phyloP scores from a whole-genome alignment of 2,329 filamentous ascomycete genomes.

The Claviceps purpurea region DNA sequence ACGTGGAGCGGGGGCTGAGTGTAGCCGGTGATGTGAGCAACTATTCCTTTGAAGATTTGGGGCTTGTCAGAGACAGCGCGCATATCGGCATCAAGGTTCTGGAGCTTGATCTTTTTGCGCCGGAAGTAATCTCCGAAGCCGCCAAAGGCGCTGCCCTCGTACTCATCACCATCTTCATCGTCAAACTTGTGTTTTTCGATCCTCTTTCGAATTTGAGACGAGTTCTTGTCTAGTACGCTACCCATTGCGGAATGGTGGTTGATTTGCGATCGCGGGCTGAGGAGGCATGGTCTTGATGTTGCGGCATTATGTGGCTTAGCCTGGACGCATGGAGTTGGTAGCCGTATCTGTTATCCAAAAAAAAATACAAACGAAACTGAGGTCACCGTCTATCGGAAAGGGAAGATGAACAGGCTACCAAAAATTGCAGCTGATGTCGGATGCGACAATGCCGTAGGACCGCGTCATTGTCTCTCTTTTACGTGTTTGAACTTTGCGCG shows the following conservation, averaged over 20 bases:
- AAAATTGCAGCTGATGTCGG: no score
- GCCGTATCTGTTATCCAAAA: not conserved
- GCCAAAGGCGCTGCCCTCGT: slow-evolving; percentile 72
- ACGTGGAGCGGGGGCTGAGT: slow-evolving; percentile 87
- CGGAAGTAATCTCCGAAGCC: slow-evolving; percentile 88
- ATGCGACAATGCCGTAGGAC: no score
- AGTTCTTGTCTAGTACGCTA: slow-evolving; percentile 48
- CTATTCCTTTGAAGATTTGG: slow-evolving; percentile 78
- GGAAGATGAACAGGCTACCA: not conserved
- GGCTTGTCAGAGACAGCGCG: slow-evolving; percentile 59
- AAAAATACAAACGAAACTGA: not conserved
- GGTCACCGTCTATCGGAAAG: not conserved
- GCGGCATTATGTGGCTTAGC: not conserved
- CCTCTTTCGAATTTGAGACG: slow-evolving; percentile 46
- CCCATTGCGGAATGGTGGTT: slow-evolving; percentile 31
- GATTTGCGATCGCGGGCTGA: not conserved
- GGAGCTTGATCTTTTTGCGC: slow-evolving; percentile 91
- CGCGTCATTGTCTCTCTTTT: not conserved
- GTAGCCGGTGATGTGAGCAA: slow-evolving; percentile 88
- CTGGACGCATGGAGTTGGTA: not conserved
- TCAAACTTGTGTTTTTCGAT: slow-evolving; percentile 58
- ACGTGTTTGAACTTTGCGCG: not conserved
- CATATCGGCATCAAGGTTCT: slow-evolving; percentile 80
- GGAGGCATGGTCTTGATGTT: not conserved
- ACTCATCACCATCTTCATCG: slow-evolving; percentile 80